Evolutionary conservation across 495 filamentous ascomycete species (phyloP).

Genomic region (Collariella sp.): DNA sequence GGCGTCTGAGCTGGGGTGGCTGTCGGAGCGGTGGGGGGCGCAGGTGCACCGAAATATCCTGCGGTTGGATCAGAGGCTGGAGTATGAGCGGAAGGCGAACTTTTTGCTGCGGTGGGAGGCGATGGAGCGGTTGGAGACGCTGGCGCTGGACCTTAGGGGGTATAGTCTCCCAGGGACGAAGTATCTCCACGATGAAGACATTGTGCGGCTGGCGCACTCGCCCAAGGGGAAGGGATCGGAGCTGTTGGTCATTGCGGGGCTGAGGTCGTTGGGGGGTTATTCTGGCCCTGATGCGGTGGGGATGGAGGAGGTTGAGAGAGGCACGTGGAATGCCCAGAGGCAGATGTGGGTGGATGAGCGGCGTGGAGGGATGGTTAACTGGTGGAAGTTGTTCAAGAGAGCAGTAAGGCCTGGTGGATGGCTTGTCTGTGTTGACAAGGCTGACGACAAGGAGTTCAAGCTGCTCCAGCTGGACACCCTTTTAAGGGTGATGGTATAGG

Average conservation of each 20-base stretch:
- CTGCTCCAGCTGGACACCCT: background rate
- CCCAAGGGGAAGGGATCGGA: background rate
- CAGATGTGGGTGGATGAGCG: background rate
- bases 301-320: conserved; percentile 3
- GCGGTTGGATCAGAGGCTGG: background rate
- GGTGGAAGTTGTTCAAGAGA: conserved; percentile 7
- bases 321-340: background rate
- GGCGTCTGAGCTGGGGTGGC: background rate
- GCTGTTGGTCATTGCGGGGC: conserved; percentile 16
- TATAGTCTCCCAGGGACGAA: background rate
- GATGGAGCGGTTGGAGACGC: conserved; percentile 12
- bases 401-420: conserved; percentile 17
- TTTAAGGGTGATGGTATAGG: no score
- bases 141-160: conserved; percentile 14
- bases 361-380: background rate
- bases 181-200: background rate
- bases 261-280: conserved; percentile 3
- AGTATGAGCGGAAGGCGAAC: conserved; percentile 1
- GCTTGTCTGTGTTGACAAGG: conserved; percentile 15
- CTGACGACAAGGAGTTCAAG: background rate
- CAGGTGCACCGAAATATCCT: background rate
- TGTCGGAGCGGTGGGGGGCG: background rate
- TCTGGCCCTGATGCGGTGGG: background rate
- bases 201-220: background rate
- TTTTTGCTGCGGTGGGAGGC: conserved; percentile 9